Evolutionary conservation across 192 early-diverging fungal species (phyloP), one percentile per base, ranked within the genome.

Genomic region (Phlyctochytrium bullatum): DNA sequence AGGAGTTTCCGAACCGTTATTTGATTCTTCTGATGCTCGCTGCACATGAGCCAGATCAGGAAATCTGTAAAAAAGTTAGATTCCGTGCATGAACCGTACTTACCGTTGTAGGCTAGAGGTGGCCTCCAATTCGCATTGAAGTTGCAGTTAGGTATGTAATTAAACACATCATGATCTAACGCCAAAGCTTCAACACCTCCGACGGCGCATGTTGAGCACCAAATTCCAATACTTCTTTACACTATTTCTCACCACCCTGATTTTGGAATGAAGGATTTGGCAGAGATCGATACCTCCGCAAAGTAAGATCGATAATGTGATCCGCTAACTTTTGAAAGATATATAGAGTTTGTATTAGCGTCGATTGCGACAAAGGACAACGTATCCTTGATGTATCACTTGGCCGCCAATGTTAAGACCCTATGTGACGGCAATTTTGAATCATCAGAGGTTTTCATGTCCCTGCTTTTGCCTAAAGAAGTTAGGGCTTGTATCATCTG

Each of bases 191-290:
- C n/a, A n/a, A n/a, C n/a, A n/a, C n/a, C n/a, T n/a, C n/a, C n/a
- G n/a, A n/a, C n/a, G 29, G 64, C 77, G 67, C 23, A 74, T 74
- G 1, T 88, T 83, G 57, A 93, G 86, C 60, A 76, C 79, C 65
- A 76, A 82, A 27, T 72, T 88, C 32, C 78, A 28, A 57, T 27
- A 25, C 54, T 94, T 29, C 67, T 95, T 23, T 86, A 93, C 59
- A 67, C 93, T 32, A 76, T 98, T 10, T 88, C 92, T 1, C 86
- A 91, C 67, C 92, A 95, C 65, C 91, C 93, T 0, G 93, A 96
- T 74, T 94, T 92, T 84, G 65, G 65, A 0, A 60, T 52, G 6
- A 63, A 80, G 27, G 6, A 54, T 3, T 40, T 66, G 0, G 64
- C 77, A 0, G 83, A 85, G 67, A 72, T 90, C 0, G 27, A 35